Evolutionary conservation across 441 rosid genomes (phyloP).

Genomic region (Pelargonium australe): DNA sequence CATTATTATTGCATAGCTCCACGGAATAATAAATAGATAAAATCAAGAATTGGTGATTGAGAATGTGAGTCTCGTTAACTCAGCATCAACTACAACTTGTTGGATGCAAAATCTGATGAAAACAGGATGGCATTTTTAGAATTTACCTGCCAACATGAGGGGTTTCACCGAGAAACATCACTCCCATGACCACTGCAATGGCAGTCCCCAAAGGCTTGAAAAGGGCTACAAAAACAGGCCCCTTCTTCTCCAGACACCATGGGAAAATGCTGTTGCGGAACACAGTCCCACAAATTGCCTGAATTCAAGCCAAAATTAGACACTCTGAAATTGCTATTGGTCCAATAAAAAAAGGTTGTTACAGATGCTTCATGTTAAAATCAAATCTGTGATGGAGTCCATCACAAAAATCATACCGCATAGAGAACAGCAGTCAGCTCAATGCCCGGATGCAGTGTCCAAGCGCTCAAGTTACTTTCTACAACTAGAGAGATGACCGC

Average conservation of each 20-base stretch:
- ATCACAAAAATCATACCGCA: conserved; percentile 28
- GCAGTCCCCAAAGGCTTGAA: neutral
- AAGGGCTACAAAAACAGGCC: conserved; percentile 1
- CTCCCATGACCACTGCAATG: neutral
- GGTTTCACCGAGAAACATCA: conserved; percentile 32
- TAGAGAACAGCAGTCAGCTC: conserved; percentile 31
- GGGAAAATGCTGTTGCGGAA: conserved; percentile 4
- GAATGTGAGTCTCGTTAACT: neutral
- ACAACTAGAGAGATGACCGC: conserved; percentile 26
- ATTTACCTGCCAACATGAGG: conserved; percentile 44
- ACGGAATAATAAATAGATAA: neutral
- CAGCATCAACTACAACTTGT: neutral
- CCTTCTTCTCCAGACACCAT: conserved; percentile 31
- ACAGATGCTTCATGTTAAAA: too few relatives aligned
- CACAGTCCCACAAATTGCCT: conserved; percentile 8
- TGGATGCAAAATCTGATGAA: neutral
- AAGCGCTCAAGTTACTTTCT: conserved; percentile 31
- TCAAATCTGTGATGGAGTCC: too few relatives aligned
- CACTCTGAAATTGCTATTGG: too few relatives aligned
- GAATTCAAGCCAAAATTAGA: neutral
- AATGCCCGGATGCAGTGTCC: conserved; percentile 32
- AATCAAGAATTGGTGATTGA: neutral
- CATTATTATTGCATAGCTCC: neutral
- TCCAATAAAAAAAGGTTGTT: too few relatives aligned
- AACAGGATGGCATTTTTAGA: neutral